These are phyloP conservation scores for Sporisorium graminicola DNA, from an alignment of 1,284 basidiomycete species.

Conservation along the genomic window DNA sequence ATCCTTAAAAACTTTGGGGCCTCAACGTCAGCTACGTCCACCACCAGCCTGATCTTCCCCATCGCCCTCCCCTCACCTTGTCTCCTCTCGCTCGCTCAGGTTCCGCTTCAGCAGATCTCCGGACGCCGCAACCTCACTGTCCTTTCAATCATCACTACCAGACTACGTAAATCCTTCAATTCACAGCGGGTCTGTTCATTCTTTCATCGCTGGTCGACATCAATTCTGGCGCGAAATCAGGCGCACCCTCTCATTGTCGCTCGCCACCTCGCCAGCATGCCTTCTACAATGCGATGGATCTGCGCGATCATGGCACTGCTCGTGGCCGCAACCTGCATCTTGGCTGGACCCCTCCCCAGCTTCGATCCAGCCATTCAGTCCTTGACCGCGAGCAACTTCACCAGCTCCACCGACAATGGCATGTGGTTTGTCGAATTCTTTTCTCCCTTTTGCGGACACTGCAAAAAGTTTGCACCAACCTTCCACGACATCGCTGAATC, in stretches of 20 bases:
- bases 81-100: no score
- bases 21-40: background rate
- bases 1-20: background rate
- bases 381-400: slow-evolving; percentile 40
- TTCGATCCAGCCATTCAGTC: slow-evolving; percentile 24
- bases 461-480: slow-evolving; percentile 81
- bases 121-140: background rate
- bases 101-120: background rate
- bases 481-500: slow-evolving; percentile 78
- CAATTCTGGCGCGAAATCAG: background rate
- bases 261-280: slow-evolving; percentile 8
- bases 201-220: no score
- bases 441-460: slow-evolving; percentile 82
- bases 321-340: background rate
- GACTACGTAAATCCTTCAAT: no score
- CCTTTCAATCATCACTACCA: no score
- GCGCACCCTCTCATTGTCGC: background rate
- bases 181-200: no score
- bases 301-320: slow-evolving; percentile 8
- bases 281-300: slow-evolving; percentile 11
- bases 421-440: slow-evolving; percentile 64
- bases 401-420: slow-evolving; percentile 24
- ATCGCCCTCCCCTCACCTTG: no score
- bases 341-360: slow-evolving; percentile 21
- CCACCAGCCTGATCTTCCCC: background rate